Percentiles rank a stretch among this genome's conserved stretches.
phyloP scores from a whole-genome alignment of 2,329 filamentous ascomycete genomes.

The Basipetospora chlamydospora region DNA sequence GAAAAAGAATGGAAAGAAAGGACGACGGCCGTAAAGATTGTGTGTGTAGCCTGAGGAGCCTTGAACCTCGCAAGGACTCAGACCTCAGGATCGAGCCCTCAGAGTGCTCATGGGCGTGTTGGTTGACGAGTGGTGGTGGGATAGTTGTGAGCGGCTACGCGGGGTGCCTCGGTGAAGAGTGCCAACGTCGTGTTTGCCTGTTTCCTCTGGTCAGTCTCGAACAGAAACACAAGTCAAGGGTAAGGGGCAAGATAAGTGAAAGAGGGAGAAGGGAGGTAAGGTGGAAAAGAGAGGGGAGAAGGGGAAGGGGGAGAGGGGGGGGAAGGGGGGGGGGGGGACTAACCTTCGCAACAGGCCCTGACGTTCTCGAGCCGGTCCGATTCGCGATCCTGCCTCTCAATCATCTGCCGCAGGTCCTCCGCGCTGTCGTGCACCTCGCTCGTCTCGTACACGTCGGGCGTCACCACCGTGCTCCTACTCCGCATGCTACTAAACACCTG shows the following conservation, averaged over 20 bases:
- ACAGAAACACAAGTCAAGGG: background rate
- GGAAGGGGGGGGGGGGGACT: no score
- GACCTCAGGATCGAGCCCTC: background rate
- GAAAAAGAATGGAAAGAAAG: background rate
- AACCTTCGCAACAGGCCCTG: constrained; percentile 92
- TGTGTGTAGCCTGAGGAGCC: no score
- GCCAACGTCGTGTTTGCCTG: constrained; percentile 63
- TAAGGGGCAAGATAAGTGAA: no score
- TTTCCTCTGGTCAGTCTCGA: constrained; percentile 4
- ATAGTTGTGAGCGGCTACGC: constrained; percentile 21
- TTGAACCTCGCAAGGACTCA: no score
- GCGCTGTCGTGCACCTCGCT: constrained; percentile 59
- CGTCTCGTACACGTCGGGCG: constrained; percentile 40
- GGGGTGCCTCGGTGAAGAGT: no score
- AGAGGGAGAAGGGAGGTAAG: no score
- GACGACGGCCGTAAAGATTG: no score
- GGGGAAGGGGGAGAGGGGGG: background rate
- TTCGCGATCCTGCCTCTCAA: constrained; percentile 64
- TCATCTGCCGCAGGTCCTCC: constrained; percentile 67
- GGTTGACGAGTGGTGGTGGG: constrained; percentile 20
- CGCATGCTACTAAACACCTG: constrained; percentile 39
- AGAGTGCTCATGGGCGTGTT: constrained; percentile 18
- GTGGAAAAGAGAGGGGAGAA: background rate
- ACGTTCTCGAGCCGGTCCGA: constrained; percentile 83
- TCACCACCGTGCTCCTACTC: constrained; percentile 25